A percentile compares a stretch with the other conserved stretches of the same genome.
These are phyloP conservation scores for Lactarius sp. DNA, from an alignment of 768 basidiomycete genomes.

Conservation along the genomic window DNA sequence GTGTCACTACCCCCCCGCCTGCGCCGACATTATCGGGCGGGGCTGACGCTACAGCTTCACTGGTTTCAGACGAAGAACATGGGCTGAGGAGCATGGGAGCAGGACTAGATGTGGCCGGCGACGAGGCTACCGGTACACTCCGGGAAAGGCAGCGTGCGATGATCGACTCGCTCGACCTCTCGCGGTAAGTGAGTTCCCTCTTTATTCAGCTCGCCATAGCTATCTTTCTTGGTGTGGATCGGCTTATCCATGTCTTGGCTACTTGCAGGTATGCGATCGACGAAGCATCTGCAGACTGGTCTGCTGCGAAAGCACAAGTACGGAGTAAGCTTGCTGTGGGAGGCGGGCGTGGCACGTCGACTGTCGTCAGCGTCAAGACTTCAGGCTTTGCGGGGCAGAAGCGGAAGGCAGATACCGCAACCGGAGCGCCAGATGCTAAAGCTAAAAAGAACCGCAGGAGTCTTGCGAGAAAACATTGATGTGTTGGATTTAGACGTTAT, in stretches of 20 bases:
- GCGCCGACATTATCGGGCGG: slow-evolving; percentile 20
- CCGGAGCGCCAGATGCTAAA: slow-evolving; percentile 35
- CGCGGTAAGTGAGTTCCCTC: slow-evolving; percentile 55
- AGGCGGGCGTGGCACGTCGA: slow-evolving; percentile 44
- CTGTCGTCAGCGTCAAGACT: slow-evolving; percentile 73
- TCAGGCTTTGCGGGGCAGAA: slow-evolving; percentile 41
- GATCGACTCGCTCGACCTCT: slow-evolving; percentile 82
- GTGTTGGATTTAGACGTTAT: not conserved
- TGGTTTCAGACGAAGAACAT: slow-evolving; percentile 23
- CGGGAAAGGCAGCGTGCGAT: slow-evolving; percentile 78
- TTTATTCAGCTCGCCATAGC: slow-evolving; percentile 1
- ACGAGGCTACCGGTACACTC: slow-evolving; percentile 49
- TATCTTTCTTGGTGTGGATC: slow-evolving; percentile 2
- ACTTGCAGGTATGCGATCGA: slow-evolving; percentile 66
- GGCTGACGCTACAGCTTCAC: not conserved
- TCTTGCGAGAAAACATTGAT: slow-evolving; percentile 8
- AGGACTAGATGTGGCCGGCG: slow-evolving; percentile 57
- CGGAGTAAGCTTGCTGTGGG: slow-evolving; percentile 36
- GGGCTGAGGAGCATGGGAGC: slow-evolving; percentile 33
- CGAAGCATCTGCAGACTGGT: slow-evolving; percentile 67
- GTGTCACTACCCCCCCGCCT: slow-evolving; percentile 49
- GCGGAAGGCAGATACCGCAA: slow-evolving; percentile 48
- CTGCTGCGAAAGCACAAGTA: slow-evolving; percentile 68
- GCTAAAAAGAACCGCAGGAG: slow-evolving; percentile 29
- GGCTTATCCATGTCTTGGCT: slow-evolving; percentile 17